These are phyloP conservation scores for Strigomonas culicis DNA, from an alignment of 208 protist species.

Conservation along the genomic window DNA sequence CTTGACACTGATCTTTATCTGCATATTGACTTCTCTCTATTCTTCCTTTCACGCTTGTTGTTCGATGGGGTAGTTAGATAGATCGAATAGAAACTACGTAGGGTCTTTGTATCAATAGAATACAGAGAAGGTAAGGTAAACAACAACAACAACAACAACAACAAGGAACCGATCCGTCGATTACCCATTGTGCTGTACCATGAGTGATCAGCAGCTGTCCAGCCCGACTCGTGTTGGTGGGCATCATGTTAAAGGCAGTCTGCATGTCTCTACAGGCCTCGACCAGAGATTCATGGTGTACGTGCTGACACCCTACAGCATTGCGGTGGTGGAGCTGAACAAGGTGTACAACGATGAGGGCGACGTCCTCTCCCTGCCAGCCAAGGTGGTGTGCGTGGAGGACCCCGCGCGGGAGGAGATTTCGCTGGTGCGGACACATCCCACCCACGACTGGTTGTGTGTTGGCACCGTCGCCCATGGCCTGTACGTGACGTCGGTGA, in stretches of 20 bases:
- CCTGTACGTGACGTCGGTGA: constrained; percentile 57
- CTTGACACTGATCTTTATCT: too few relatives aligned
- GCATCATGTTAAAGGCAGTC: constrained; percentile 23
- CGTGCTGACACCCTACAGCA: constrained; percentile 6
- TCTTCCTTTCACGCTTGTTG: too few relatives aligned
- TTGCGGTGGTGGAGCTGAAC: constrained; percentile 19
- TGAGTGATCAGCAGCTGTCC: too few relatives aligned
- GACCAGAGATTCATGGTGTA: constrained; percentile 25
- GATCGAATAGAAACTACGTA: too few relatives aligned
- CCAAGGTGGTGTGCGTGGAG: constrained; percentile 16
- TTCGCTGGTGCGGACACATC: constrained; percentile 57
- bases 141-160: too few relatives aligned
- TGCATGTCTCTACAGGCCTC: constrained; percentile 25
- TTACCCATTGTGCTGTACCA: too few relatives aligned
- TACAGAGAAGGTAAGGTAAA: too few relatives aligned
- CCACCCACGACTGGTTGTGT: constrained; percentile 39
- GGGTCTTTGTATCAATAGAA: too few relatives aligned
- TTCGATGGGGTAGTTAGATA: too few relatives aligned
- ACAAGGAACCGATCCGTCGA: too few relatives aligned
- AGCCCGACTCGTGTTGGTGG: constrained; percentile 15
- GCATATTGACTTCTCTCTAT: too few relatives aligned
- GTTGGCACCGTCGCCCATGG: constrained; percentile 66
- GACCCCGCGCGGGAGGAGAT: constrained; percentile 19
- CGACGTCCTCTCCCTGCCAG: too few relatives aligned
- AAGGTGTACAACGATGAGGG: background rate